A percentile compares a stretch with the other conserved stretches of the same genome.
Evolutionary conservation across 495 filamentous ascomycete genomes (phyloP).

Genomic region (Alectoria sarmentosa): DNA sequence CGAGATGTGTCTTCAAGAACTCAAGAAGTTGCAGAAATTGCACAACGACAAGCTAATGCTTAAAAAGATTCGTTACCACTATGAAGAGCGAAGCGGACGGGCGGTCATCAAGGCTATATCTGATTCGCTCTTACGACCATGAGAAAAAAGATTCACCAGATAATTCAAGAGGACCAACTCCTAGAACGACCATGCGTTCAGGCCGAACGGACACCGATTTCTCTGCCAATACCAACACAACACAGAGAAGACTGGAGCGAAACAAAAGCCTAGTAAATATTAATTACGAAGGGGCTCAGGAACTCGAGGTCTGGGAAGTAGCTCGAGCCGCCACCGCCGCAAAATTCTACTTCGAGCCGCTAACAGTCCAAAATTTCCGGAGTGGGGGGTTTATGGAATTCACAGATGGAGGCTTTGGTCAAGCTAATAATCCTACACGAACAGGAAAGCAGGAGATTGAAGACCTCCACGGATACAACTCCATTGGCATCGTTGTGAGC

Average conservation of each 20-base stretch:
- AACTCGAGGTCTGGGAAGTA: slow-evolving; percentile 22
- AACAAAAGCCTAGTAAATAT: neutral
- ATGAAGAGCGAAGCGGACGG: neutral
- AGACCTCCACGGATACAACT: slow-evolving; percentile 5
- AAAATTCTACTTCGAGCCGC: slow-evolving; percentile 21
- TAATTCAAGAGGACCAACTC: neutral
- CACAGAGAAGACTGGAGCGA: neutral
- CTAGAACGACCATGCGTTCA: neutral
- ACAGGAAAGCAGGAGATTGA: slow-evolving; percentile 20
- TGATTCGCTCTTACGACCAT: slow-evolving; percentile 21
- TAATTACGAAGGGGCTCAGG: slow-evolving; percentile 17
- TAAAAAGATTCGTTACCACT: neutral
- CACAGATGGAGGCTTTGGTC: slow-evolving; percentile 20
- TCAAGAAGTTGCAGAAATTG: neutral
- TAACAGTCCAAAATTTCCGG: slow-evolving; percentile 2
- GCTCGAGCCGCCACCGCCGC: slow-evolving; percentile 26
- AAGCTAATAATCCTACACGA: slow-evolving; percentile 16
- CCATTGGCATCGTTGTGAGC: slow-evolving; percentile 22
- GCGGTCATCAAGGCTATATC: slow-evolving; percentile 1
- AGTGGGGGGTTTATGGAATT: neutral
- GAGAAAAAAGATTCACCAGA: neutral
- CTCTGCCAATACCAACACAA: neutral
- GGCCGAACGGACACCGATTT: neutral
- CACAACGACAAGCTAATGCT: neutral
- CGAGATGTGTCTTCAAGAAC: neutral